A percentile compares a stretch with the other conserved stretches of the same genome.
Conservation (phyloP, 257 asterid genomes). For the Hygrophila difformis region DNA sequence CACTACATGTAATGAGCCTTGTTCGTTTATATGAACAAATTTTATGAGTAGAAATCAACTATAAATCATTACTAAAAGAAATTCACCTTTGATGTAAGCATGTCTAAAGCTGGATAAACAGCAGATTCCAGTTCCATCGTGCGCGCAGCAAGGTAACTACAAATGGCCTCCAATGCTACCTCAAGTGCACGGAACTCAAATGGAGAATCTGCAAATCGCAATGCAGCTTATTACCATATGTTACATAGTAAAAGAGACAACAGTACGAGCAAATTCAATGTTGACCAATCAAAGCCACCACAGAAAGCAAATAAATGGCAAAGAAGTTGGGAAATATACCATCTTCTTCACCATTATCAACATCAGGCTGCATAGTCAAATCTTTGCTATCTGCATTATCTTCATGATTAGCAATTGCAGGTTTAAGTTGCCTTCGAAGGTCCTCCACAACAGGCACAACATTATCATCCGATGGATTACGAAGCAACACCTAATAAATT, state of each 20-base stretch:
- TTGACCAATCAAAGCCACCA: constrained; percentile 3
- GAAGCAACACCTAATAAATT: constrained; percentile 56
- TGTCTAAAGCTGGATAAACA: constrained; percentile 86
- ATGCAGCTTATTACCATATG: constrained; percentile 16
- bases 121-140: constrained; percentile 79
- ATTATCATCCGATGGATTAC: constrained; percentile 69
- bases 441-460: constrained; percentile 77
- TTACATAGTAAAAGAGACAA: neutral
- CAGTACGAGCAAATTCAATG: neutral
- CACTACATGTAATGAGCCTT: too few species aligned
- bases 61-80: neutral
- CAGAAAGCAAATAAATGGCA: constrained; percentile 1
- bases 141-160: constrained; percentile 80
- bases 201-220: constrained; percentile 58
- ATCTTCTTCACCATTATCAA: constrained; percentile 70
- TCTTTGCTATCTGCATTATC: constrained; percentile 51
- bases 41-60: too few species aligned
- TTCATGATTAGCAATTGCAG: constrained; percentile 38
- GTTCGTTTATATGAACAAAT: too few species aligned
- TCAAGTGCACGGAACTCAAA: constrained; percentile 87
- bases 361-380: constrained; percentile 42
- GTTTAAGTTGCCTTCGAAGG: constrained; percentile 65
- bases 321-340: constrained; percentile 31
- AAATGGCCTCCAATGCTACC: constrained; percentile 88
- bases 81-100: constrained; percentile 84